Base-by-base conservation (phyloP, 345 rosid species). In the Rhizophora apiculata region DNA sequence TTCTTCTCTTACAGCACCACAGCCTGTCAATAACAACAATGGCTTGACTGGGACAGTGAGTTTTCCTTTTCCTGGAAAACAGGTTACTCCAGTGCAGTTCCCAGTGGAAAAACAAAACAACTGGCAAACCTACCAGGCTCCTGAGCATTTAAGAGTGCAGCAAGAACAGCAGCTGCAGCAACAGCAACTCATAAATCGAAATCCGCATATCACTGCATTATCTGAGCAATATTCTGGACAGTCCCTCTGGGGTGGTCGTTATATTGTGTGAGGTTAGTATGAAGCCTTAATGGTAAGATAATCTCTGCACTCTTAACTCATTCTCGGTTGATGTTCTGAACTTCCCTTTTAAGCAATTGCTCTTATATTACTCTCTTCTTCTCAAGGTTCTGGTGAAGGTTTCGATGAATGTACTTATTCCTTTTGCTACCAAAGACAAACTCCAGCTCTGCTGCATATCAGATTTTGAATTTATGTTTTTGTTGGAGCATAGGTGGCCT, bases 21-120 rank as follows among this genome's bases (percentile, higher is more conserved):
- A 77, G 49, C 80, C 81, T 69, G 57, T 79, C 60, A 73, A 68
- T 75, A 75, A 75, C 68, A 78, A 79, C 80, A 82, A 80, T 71
- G 96, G 85, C 63, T 68, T 83, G 66, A 73, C 66, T 57, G 96
- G 81, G 68, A 68, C 84, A 31, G 85, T 79, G 36, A 84, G 75
- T 85, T 90, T 92, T 78, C 99, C 96, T 6, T 92, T 92, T 72
- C 96, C 96, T 74, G 97, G 96, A 54, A 90, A 82, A 77, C 96
- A 88, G 78, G 79, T 78, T 70, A 82, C 87, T 36, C 18, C 79
- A 5, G 67, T 79, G 56, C 96, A 84, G 68, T 74, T 78, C 52
- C 92, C 76, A 62, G 58, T 70, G 36, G 93, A 84, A 61, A 78
- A 78, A 51, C 84, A 79, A 78, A 85, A 72, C 15, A 88, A 81